phyloP scores from a whole-genome alignment of 177 flowering plant species.

The Vitis hybrid region DNA sequence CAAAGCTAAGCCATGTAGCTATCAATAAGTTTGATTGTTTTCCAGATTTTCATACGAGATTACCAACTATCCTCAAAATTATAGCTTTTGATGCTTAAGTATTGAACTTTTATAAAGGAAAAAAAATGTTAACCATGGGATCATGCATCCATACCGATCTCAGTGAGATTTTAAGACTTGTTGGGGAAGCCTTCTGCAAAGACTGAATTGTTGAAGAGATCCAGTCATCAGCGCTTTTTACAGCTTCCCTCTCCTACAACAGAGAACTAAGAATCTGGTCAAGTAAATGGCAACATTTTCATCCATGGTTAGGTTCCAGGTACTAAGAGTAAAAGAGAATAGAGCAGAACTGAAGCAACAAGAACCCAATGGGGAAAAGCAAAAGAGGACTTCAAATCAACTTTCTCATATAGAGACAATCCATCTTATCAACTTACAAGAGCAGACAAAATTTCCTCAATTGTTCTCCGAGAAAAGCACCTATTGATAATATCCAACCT shows the following conservation, averaged over 20 bases:
- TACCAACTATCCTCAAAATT: no score
- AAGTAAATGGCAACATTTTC: not conserved
- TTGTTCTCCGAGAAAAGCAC: slow-evolving; percentile 59
- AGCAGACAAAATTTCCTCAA: slow-evolving; percentile 63
- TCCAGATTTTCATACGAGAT: no score
- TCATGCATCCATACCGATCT: slow-evolving; percentile 59
- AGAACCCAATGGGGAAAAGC: no score
- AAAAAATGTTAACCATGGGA: no score
- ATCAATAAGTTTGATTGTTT: no score
- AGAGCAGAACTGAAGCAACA: no score
- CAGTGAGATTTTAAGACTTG: slow-evolving; percentile 79
- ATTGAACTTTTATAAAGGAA: no score
- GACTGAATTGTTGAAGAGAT: slow-evolving; percentile 50
- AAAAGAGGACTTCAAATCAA: not conserved
- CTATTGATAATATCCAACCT: slow-evolving; percentile 54
- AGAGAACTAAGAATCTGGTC: slow-evolving; percentile 7
- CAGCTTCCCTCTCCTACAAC: slow-evolving; percentile 58
- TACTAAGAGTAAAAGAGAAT: no score
- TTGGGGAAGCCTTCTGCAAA: slow-evolving; percentile 86
- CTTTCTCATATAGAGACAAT: not conserved
- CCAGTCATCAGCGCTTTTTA: slow-evolving; percentile 52
- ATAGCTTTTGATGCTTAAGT: no score
- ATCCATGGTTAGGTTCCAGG: no score
- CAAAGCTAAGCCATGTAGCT: no score
- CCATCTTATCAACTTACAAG: slow-evolving; percentile 41